A percentile compares a stretch with the other conserved stretches of the same genome.
Conservation (phyloP, 805 yeast species). For the Maudiozyma pseudohumilis region DNA sequence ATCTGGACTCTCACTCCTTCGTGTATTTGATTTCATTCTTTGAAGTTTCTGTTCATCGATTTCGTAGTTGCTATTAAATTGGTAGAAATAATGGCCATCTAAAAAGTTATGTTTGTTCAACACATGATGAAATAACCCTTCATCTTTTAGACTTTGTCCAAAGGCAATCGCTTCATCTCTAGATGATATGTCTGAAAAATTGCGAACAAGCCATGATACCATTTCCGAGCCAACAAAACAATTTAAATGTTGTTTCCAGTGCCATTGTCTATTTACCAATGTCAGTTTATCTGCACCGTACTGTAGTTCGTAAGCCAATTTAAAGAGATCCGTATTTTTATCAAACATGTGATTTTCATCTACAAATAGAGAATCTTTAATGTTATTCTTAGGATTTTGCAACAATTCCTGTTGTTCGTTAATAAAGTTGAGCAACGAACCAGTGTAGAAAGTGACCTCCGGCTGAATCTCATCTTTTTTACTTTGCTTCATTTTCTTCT, state of each 20-base stretch:
- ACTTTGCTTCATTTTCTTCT: constrained; percentile 25
- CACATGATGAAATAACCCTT: constrained; percentile 69
- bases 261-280: constrained; percentile 82
- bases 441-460: constrained; percentile 80
- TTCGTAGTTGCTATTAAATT: constrained; percentile 47
- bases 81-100: constrained; percentile 90
- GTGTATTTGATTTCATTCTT: constrained; percentile 4
- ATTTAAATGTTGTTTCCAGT: constrained; percentile 63
- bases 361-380: constrained; percentile 30
- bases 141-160: constrained; percentile 70
- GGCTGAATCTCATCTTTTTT: constrained; percentile 47
- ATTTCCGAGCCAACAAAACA: constrained; percentile 81
- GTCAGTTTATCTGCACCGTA: constrained; percentile 47
- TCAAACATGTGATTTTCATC: constrained; percentile 32
- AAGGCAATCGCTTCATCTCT: constrained; percentile 74
- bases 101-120: constrained; percentile 72
- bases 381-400: constrained; percentile 25
- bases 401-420: constrained; percentile 39
- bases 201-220: constrained; percentile 75
- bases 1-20: not conserved
- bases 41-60: constrained; percentile 9
- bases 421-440: constrained; percentile 62
- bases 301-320: constrained; percentile 58
- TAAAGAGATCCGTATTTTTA: constrained; percentile 39
- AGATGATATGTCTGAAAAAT: constrained; percentile 67